Evolutionary conservation across 495 filamentous ascomycete genomes (phyloP), one percentile per base, ranked within the genome.

Genomic region (Aeminium ludgeri): DNA sequence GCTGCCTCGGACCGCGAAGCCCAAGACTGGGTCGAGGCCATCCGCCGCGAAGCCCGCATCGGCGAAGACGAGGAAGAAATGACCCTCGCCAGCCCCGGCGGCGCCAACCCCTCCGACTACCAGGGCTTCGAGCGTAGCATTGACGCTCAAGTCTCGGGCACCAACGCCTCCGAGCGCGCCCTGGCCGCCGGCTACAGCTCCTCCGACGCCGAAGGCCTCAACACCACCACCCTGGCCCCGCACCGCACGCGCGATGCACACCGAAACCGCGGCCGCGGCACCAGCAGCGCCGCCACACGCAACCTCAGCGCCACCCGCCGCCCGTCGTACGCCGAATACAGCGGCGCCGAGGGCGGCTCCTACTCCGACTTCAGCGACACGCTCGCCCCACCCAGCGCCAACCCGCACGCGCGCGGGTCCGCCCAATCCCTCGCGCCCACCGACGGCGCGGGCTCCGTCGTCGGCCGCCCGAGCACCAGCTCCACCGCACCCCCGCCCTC

Each of bases 361-460:
- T 82, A 79, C 57, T 97, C 89, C 15, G 89, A 94, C 52, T 74
- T 92, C 50, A 93, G 85, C 2, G 89, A 95, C 53, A 68, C 67
- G 2, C 46, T 52, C 1, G 63, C 38, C 41, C 61, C 23, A 64
- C 68, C 23, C 53, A 47, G 62, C 55, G 23, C 23, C 23, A 25
- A 8, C 23, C 23, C 23, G 23, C 23, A 25, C 23, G 52, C 57
- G 7, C 55, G 54, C 10, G 49, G 53, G 13, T 68, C 65, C 6
- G 54, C 59, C 17, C 39, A 60, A 10, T 67, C 64, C 7, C 56
- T 68, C 8, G 20, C 54, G 6, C 39, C 52, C 19, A 46, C 40
- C 6, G 54, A 57, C 15, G 18, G 34, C 11, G 4, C 23, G 8
- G 23, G 4, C 23, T 25, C 8, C 4, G 8, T 8, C 23, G 8